Evolutionary conservation across 306 rosid species (phyloP).

Genomic region (Cucumis hystrix): DNA sequence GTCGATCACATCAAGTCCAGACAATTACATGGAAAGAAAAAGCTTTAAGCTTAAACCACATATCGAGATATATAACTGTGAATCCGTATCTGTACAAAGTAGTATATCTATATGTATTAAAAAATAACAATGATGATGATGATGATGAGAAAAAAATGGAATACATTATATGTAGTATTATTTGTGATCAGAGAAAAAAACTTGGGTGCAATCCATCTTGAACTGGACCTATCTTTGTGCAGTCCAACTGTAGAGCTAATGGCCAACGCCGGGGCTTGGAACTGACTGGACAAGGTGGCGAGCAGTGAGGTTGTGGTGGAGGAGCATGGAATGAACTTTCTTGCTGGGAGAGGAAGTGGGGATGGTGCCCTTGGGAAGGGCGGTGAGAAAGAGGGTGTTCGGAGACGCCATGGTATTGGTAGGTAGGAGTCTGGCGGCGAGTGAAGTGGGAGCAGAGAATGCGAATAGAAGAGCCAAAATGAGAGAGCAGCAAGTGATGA

Average conservation of each 20-base stretch:
- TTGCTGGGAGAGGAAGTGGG: constrained; percentile 67
- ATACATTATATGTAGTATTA: no score
- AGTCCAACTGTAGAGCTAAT: constrained; percentile 1
- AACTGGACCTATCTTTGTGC: no score
- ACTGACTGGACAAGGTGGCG: constrained; percentile 60
- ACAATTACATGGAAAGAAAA: not conserved
- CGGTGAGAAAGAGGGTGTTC: constrained; percentile 23
- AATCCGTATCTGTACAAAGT: not conserved
- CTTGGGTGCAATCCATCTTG: no score
- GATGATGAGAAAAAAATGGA: no score
- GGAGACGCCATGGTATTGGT: constrained; percentile 15
- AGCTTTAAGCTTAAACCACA: not conserved
- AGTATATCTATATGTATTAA: not conserved
- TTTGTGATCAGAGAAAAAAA: not conserved
- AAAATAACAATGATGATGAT: no score
- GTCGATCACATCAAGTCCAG: no score
- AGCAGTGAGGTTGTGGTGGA: constrained; percentile 45
- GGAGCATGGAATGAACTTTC: constrained; percentile 41
- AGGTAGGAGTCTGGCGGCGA: constrained; percentile 33
- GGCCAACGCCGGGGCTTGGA: constrained; percentile 88
- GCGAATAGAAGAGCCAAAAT: constrained; percentile 21
- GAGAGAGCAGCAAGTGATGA: constrained; percentile 12
- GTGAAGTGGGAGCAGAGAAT: constrained; percentile 18
- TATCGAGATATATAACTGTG: not conserved
- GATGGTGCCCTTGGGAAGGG: constrained; percentile 72